Evolutionary conservation across 2,329 filamentous ascomycete genomes (phyloP).

Genomic region (Ophiostoma ips): DNA sequence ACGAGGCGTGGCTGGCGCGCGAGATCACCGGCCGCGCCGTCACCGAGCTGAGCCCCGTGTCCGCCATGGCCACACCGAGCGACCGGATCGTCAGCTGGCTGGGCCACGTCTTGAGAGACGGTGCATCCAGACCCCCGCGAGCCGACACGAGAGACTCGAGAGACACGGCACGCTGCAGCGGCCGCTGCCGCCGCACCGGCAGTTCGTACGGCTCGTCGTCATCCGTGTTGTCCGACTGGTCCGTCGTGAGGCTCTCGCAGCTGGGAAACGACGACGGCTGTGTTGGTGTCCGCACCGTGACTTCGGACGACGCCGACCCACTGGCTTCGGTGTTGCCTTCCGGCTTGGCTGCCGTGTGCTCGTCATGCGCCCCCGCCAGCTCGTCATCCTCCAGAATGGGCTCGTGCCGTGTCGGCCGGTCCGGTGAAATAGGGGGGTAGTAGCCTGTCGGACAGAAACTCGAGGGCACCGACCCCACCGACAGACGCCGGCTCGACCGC

Average conservation of each 20-base stretch:
- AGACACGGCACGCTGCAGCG: conserved; percentile 53
- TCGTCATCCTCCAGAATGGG: conserved; percentile 10
- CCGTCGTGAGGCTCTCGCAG: background rate
- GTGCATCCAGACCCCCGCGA: conserved; percentile 77
- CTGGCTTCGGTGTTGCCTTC: too few relatives aligned
- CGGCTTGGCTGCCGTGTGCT: background rate
- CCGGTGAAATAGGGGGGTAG: background rate
- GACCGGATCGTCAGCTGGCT: conserved; percentile 54
- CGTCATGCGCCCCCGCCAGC: background rate
- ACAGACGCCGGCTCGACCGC: conserved; percentile 37
- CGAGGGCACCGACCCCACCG: conserved; percentile 15
- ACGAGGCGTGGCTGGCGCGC: conserved; percentile 24
- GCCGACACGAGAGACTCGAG: conserved; percentile 86
- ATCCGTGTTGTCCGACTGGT: background rate
- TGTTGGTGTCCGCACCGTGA: conserved; percentile 5
- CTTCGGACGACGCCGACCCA: background rate
- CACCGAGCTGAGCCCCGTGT: conserved; percentile 44
- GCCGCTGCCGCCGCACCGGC: conserved; percentile 13
- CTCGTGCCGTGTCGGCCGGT: background rate
- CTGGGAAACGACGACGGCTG: conserved; percentile 4
- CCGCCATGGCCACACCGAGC: conserved; percentile 38
- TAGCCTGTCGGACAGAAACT: conserved; percentile 1
- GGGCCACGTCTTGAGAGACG: conserved; percentile 61
- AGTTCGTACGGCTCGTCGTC: conserved; percentile 3
- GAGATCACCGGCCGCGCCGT: conserved; percentile 45